Evolutionary conservation across 2,329 filamentous ascomycete species (phyloP), one percentile per base, ranked within the genome.

Genomic region (Pseudogymnoascus sp.): DNA sequence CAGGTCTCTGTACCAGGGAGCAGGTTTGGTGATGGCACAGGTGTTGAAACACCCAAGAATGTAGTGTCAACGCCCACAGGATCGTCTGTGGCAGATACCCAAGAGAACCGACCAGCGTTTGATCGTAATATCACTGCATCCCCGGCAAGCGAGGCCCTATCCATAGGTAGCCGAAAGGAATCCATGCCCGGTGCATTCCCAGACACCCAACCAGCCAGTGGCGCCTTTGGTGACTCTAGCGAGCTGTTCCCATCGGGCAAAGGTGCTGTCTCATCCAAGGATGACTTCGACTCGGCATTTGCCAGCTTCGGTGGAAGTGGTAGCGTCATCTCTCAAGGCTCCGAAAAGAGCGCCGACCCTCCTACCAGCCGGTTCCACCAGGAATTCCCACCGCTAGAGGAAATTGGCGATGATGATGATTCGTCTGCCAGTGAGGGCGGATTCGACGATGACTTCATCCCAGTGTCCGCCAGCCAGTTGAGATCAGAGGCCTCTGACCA

Each of bases 341-440:
- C 73, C 60, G 80, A 79, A 65, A 78, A 78, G 62, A 80, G 72
- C 57, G 69, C 67, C 6, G 75, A 68, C 17, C 70, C 75, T 35
- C 67, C 73, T 44, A 68, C 70, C 26, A 79, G 76, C 63, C 77
- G 74, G 44, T 89, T 90, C 70, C 83, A 87, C 71, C 82, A 85
- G 21, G 95, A 97, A 73, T 97, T 97, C 72, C 95, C 95, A 33
- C 95, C 93, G 0, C 96, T 97, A 65, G 87, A 88, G n/a, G 91
- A 93, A 73, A 78, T 97, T 64, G 88, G 90, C 66, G 83, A 86
- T 31, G 89, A 93, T 64, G 90, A 93, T 23, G 88, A 96, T n/a
- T 61, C 59, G 33, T 38, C 59, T 19, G 59, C 33, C 10, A 89
- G 85, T 65, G 90, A 91, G 59, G 84, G 84, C 44, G 91, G 93